Evolutionary conservation across 192 early-diverging fungal species (phyloP).

Genomic region (Coemansia sp.): DNA sequence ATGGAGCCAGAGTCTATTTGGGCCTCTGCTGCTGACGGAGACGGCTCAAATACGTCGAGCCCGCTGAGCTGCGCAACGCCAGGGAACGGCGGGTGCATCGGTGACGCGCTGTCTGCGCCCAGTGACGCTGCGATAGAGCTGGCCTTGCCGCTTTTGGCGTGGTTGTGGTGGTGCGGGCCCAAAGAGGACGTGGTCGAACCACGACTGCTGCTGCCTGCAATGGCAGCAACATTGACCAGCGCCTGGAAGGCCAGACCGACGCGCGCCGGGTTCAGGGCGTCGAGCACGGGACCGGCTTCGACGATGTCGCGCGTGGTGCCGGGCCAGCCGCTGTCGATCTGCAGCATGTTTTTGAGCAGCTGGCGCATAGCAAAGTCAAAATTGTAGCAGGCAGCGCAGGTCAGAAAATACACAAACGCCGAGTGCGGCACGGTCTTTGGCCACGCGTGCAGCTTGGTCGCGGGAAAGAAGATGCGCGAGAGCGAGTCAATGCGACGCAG

Average conservation of each 20-base stretch:
- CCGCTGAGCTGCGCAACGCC: conserved; percentile 49
- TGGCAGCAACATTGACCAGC: conserved; percentile 42
- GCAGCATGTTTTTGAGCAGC: conserved; percentile 48
- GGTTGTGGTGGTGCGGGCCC: background rate
- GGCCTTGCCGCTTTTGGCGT: background rate
- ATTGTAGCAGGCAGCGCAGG: conserved; percentile 55
- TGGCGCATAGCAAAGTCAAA: conserved; percentile 53
- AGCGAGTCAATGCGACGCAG: conserved; percentile 53
- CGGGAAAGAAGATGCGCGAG: conserved; percentile 55
- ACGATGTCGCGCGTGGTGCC: conserved; percentile 44
- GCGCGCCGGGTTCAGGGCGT: conserved; percentile 50
- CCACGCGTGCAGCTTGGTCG: conserved; percentile 56
- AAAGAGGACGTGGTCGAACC: background rate
- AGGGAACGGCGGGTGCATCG: conserved; percentile 38
- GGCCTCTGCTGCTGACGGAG: background rate
- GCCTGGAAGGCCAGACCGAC: conserved; percentile 52
- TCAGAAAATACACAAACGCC: conserved; percentile 53
- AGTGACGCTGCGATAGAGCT: background rate
- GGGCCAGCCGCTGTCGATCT: conserved; percentile 52
- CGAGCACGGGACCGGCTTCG: conserved; percentile 44
- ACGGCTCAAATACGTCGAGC: conserved; percentile 32
- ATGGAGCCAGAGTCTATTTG: background rate
- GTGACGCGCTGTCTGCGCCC: background rate
- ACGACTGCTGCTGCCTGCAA: conserved; percentile 23
- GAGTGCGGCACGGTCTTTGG: conserved; percentile 54